phyloP scores from a whole-genome alignment of 73 alveolate species.

The Urostyla sp. region DNA sequence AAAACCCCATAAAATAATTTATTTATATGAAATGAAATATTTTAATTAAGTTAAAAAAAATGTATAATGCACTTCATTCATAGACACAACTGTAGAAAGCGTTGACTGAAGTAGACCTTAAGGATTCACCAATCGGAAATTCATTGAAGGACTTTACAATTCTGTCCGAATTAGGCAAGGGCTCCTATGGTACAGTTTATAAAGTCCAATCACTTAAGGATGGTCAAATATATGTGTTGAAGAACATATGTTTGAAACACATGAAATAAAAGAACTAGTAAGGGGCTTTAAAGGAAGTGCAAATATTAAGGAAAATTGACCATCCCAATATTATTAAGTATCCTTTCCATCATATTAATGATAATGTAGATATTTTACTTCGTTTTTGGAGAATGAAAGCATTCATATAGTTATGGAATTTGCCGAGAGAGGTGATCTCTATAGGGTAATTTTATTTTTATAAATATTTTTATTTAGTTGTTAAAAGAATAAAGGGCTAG shows the following conservation, averaged over 20 bases:
- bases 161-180: slow-evolving; percentile 90
- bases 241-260: slow-evolving; percentile 92
- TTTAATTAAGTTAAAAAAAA: too few relatives aligned
- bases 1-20: too few relatives aligned
- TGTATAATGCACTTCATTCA: too few relatives aligned
- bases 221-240: slow-evolving; percentile 74
- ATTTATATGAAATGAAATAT: too few relatives aligned
- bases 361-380: slow-evolving; percentile 76
- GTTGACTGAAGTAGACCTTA: slow-evolving; percentile 10
- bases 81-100: slow-evolving; percentile 36
- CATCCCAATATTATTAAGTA: slow-evolving; percentile 92
- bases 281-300: slow-evolving; percentile 93
- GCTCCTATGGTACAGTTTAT: slow-evolving; percentile 93
- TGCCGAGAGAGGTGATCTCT: slow-evolving; percentile 97
- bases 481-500: slow-evolving; percentile 63
- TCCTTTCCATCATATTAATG: background rate
- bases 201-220: slow-evolving; percentile 75
- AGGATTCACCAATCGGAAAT: slow-evolving; percentile 66
- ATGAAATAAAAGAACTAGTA: slow-evolving; percentile 89
- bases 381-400: slow-evolving; percentile 91
- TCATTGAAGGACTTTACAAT: slow-evolving; percentile 86
- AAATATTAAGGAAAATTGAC: slow-evolving; percentile 82
- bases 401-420: slow-evolving; percentile 96
- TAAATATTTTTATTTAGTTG: background rate
- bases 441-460: slow-evolving; percentile 64